Evolutionary conservation across 495 filamentous ascomycete species (phyloP).

Genomic region (Penicillium subrubescens): DNA sequence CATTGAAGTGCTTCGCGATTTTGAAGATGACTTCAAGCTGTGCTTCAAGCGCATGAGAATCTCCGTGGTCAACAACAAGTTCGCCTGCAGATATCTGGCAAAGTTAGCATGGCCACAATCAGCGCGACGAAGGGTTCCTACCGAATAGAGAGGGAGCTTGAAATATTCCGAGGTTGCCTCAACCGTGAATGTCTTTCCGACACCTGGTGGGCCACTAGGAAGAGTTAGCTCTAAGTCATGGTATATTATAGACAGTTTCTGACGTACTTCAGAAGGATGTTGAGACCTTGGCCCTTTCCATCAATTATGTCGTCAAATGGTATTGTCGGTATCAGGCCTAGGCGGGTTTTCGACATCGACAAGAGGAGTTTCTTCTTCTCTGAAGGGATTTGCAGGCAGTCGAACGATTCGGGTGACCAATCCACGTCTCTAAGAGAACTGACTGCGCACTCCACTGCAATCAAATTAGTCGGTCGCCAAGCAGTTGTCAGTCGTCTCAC

Average conservation of each 20-base stretch:
- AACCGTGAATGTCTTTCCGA: constrained; percentile 39
- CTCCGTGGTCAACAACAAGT: not conserved
- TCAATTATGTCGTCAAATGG: not conserved
- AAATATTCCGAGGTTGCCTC: constrained; percentile 33
- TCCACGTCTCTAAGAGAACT: constrained; percentile 33
- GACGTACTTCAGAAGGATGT: not conserved
- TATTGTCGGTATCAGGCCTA: not conserved
- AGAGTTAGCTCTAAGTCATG: not conserved
- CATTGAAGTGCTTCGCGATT: not conserved
- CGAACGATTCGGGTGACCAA: constrained; percentile 28
- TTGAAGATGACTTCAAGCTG: not conserved
- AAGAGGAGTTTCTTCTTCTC: constrained; percentile 32
- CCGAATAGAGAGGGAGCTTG: not conserved
- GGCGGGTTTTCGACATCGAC: constrained; percentile 21
- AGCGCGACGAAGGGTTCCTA: too few species aligned
- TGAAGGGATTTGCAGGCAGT: constrained; percentile 20
- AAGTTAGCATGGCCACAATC: not conserved
- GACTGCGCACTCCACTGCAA: constrained; percentile 36
- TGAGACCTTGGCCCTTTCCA: not conserved
- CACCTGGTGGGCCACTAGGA: constrained; percentile 34
- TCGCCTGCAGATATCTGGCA: not conserved
- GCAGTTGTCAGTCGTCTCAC: constrained; percentile 7
- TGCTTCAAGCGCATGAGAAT: not conserved
- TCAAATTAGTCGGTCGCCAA: constrained; percentile 17
- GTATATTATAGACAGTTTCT: not conserved